Evolutionary conservation across 257 asterid genomes (phyloP).

Genomic region (Sherardia arvensis): DNA sequence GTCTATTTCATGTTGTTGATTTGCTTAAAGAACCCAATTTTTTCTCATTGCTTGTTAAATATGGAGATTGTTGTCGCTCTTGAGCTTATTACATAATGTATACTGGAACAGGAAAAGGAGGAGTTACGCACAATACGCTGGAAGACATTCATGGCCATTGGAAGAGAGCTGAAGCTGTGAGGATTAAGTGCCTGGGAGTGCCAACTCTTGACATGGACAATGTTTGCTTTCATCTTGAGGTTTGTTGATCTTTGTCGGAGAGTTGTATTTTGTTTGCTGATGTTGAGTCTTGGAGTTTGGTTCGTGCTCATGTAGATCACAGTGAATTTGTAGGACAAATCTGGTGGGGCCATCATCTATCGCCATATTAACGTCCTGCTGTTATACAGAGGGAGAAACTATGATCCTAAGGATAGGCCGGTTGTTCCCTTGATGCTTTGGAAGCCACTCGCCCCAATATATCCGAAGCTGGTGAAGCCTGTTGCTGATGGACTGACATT

Average conservation of each 20-base stretch:
- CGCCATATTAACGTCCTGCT: constrained; percentile 56
- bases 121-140: constrained; percentile 85
- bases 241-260: constrained; percentile 12
- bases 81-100: constrained; percentile 9
- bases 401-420: constrained; percentile 49
- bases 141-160: constrained; percentile 83
- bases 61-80: background rate
- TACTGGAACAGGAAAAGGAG: constrained; percentile 55
- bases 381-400: constrained; percentile 66
- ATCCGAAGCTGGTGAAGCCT: constrained; percentile 84
- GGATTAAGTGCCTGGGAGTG: constrained; percentile 85
- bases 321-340: constrained; percentile 65
- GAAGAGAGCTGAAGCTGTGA: constrained; percentile 82
- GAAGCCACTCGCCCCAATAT: constrained; percentile 77
- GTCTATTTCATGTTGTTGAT: background rate
- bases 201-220: constrained; percentile 94
- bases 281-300: background rate
- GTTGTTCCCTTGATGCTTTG: constrained; percentile 62
- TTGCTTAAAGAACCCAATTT: too few relatives aligned
- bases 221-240: constrained; percentile 86
- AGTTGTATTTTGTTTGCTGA: background rate
- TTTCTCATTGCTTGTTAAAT: background rate
- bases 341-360: constrained; percentile 69
- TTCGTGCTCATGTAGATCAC: constrained; percentile 30
- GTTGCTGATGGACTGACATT: constrained; percentile 71